Conservation (phyloP, 2,329 filamentous ascomycete species). For the Onygenales sp. region DNA sequence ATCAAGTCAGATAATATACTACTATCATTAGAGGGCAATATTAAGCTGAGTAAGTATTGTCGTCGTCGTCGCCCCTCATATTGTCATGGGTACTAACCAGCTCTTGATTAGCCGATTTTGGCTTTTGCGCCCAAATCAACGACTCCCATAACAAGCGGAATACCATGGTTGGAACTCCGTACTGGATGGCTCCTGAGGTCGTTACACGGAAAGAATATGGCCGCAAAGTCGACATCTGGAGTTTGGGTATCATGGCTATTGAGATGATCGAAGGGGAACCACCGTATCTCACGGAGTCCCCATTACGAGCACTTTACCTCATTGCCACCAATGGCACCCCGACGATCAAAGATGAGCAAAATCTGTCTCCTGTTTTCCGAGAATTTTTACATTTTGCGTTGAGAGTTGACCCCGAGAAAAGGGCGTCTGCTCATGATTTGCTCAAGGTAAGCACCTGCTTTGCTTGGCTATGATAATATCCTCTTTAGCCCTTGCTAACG, state of each 20-base stretch:
- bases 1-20: slow-evolving; percentile 99
- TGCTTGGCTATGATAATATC: background rate
- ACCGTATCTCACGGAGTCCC: slow-evolving; percentile 91
- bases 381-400: slow-evolving; percentile 90
- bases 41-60: slow-evolving; percentile 75
- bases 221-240: slow-evolving; percentile 98
- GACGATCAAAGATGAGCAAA: slow-evolving; percentile 84
- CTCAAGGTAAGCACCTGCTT: slow-evolving; percentile 59
- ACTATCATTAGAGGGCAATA: slow-evolving; percentile 84
- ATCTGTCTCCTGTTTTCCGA: slow-evolving; percentile 69
- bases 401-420: slow-evolving; percentile 94
- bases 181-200: slow-evolving; percentile 99
- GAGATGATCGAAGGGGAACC: slow-evolving; percentile 99
- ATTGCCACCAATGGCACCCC: slow-evolving; percentile 97
- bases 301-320: slow-evolving; percentile 82
- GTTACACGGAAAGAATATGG: slow-evolving; percentile 97
- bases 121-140: slow-evolving; percentile 97
- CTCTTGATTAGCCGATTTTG: slow-evolving; percentile 70
- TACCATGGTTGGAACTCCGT: slow-evolving; percentile 97
- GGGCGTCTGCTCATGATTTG: slow-evolving; percentile 88
- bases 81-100: slow-evolving; percentile 14
- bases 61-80: slow-evolving; percentile 9
- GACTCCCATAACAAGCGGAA: slow-evolving; percentile 94
- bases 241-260: slow-evolving; percentile 96
- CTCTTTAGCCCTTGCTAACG: slow-evolving; percentile 13